These are phyloP conservation scores for Eucalyptus curtisii DNA, from an alignment of 345 rosid genomes.

Conservation along the genomic window DNA sequence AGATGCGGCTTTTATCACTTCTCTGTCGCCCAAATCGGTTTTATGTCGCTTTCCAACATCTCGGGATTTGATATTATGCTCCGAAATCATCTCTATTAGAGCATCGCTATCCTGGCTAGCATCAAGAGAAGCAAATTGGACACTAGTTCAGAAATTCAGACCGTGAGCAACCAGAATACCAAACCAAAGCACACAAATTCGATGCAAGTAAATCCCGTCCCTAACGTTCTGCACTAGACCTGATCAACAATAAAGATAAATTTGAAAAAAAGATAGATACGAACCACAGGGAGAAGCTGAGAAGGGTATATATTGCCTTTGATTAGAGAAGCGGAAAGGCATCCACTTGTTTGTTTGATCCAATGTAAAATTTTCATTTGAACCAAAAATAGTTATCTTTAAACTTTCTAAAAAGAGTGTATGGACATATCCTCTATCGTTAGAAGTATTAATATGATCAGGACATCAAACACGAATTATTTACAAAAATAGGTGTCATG, in stretches of 20 bases:
- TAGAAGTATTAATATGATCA: too few species aligned
- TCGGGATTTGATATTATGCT: too few species aligned
- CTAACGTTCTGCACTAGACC: too few species aligned
- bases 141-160: too few species aligned
- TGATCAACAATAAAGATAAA: too few species aligned
- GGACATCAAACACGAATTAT: too few species aligned
- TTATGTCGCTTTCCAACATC: too few species aligned
- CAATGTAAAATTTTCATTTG: not conserved
- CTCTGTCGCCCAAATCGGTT: not conserved
- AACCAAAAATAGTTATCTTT: not conserved
- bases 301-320: not conserved
- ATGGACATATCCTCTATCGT: not conserved
- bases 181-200: too few species aligned
- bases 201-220: too few species aligned
- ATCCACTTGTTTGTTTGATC: not conserved
- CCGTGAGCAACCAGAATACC: too few species aligned
- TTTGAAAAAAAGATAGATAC: not conserved
- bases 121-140: not conserved
- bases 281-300: not conserved
- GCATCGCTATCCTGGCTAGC: fast-evolving
- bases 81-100: too few species aligned
- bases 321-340: not conserved
- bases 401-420: not conserved
- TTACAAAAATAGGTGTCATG: too few species aligned
- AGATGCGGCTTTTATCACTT: not conserved